A percentile compares a stretch with the other conserved stretches of the same genome.
phyloP scores from a whole-genome alignment of 2,329 filamentous ascomycete species.

The Pseudomassariella vexata region DNA sequence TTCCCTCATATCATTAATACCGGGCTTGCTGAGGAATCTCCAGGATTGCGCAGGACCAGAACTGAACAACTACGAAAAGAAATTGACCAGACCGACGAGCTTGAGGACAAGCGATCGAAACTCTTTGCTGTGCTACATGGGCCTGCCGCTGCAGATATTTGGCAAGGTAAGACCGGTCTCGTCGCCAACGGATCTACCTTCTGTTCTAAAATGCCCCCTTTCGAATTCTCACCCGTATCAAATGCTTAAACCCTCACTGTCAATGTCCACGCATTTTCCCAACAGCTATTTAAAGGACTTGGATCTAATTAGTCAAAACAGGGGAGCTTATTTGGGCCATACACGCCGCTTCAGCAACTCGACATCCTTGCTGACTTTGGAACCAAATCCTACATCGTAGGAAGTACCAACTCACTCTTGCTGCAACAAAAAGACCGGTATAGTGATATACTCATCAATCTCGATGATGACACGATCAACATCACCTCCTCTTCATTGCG shows the following conservation, averaged over 20 bases:
- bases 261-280: constrained; percentile 1
- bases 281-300: not conserved
- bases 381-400: constrained; percentile 95
- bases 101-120: constrained; percentile 86
- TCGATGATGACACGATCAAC: constrained; percentile 82
- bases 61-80: constrained; percentile 75
- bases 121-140: constrained; percentile 90
- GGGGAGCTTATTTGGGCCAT: constrained; percentile 93
- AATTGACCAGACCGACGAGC: constrained; percentile 70
- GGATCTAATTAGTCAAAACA: constrained; percentile 27
- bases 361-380: constrained; percentile 89
- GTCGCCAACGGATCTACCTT: too few relatives aligned
- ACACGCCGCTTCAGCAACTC: constrained; percentile 92
- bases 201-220: too few relatives aligned
- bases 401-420: constrained; percentile 90
- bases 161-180: constrained; percentile 74
- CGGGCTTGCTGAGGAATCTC: constrained; percentile 83
- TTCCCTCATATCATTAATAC: constrained; percentile 90
- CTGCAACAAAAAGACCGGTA: constrained; percentile 93
- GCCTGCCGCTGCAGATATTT: constrained; percentile 88
- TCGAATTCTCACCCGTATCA: too few relatives aligned
- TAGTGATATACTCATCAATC: constrained; percentile 87
- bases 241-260: too few relatives aligned
- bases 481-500: constrained; percentile 77
- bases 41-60: constrained; percentile 95